Evolutionary conservation across 1,284 basidiomycete genomes (phyloP).

Genomic region (Chondrostereum purpureum): DNA sequence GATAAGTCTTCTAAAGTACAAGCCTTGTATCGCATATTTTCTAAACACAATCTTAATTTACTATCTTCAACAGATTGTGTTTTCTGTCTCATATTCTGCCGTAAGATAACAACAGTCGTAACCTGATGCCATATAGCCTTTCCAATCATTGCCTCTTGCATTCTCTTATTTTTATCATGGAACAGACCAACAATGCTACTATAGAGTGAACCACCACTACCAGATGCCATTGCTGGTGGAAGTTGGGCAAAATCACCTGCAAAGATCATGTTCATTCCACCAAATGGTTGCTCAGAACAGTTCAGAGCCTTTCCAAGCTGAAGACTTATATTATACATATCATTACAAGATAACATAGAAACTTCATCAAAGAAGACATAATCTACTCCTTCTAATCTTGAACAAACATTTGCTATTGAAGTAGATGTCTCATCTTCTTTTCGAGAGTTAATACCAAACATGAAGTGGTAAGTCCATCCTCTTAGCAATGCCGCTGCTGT

Average conservation of each 20-base stretch:
- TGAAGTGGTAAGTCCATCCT: slow-evolving; percentile 32
- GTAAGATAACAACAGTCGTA: slow-evolving; percentile 26
- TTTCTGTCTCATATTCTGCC: slow-evolving; percentile 31
- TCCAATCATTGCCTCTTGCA: slow-evolving; percentile 23
- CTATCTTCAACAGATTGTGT: slow-evolving; percentile 18
- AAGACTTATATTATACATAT: slow-evolving; percentile 19
- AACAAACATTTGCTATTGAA: slow-evolving; percentile 14
- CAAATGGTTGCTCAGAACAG: slow-evolving; percentile 6
- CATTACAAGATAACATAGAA: slow-evolving; percentile 26
- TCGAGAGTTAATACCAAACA: slow-evolving; percentile 21
- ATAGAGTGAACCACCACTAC: neutral
- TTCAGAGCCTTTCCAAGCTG: slow-evolving; percentile 2
- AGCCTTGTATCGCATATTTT: slow-evolving; percentile 21
- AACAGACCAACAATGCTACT: neutral
- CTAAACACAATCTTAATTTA: slow-evolving; percentile 26
- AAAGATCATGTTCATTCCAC: slow-evolving; percentile 13
- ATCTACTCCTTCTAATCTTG: slow-evolving; percentile 20
- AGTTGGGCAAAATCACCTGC: slow-evolving; percentile 13
- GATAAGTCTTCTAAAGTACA: slow-evolving; percentile 26
- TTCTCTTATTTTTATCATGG: slow-evolving; percentile 17
- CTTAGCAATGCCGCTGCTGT: slow-evolving; percentile 27
- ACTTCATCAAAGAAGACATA: slow-evolving; percentile 33
- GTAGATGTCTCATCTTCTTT: neutral
- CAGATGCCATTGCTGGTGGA: slow-evolving; percentile 6
- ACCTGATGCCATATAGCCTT: too few species aligned